phyloP scores from a whole-genome alignment of 345 rosid species.

The Rhodomyrtus tomentosa region DNA sequence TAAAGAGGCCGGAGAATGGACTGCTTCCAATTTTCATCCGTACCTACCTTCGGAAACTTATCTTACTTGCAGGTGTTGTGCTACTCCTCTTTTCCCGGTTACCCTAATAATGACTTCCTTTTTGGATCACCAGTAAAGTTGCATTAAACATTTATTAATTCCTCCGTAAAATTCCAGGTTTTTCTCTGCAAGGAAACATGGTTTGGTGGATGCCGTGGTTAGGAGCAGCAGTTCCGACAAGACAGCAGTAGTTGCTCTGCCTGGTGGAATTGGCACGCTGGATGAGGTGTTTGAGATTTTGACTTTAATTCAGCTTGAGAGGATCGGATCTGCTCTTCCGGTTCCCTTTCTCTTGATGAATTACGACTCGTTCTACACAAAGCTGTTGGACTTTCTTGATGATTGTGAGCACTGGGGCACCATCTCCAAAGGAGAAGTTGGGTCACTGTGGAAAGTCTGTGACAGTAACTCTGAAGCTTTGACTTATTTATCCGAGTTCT shows the following conservation, averaged over 20 bases:
- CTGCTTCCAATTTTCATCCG: constrained; percentile 73
- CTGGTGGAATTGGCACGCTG: constrained; percentile 88
- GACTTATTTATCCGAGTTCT: constrained; percentile 56
- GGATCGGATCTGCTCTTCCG: constrained; percentile 66
- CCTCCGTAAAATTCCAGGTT: constrained; percentile 30
- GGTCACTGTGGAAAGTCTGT: constrained; percentile 75
- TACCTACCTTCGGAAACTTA: constrained; percentile 64
- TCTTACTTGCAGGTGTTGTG: constrained; percentile 74
- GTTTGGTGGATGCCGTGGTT: constrained; percentile 71
- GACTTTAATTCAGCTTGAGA: constrained; percentile 67
- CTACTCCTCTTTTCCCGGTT: neutral
- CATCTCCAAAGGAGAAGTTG: constrained; percentile 60
- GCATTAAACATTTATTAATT: neutral
- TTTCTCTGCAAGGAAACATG: constrained; percentile 94
- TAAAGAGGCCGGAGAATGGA: constrained; percentile 91
- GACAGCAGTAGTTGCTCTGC: constrained; percentile 76
- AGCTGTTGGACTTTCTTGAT: constrained; percentile 67
- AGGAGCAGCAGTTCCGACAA: constrained; percentile 41
- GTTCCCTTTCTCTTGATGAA: constrained; percentile 88
- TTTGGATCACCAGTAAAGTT: neutral
- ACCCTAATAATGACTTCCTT: neutral
- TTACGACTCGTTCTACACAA: constrained; percentile 61
- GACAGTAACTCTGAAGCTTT: constrained; percentile 61
- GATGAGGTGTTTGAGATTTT: constrained; percentile 86
- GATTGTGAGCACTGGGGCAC: constrained; percentile 72